Evolutionary conservation across 106 monocot genomes (phyloP).

Genomic region (Acanthochlamys bracteata): DNA sequence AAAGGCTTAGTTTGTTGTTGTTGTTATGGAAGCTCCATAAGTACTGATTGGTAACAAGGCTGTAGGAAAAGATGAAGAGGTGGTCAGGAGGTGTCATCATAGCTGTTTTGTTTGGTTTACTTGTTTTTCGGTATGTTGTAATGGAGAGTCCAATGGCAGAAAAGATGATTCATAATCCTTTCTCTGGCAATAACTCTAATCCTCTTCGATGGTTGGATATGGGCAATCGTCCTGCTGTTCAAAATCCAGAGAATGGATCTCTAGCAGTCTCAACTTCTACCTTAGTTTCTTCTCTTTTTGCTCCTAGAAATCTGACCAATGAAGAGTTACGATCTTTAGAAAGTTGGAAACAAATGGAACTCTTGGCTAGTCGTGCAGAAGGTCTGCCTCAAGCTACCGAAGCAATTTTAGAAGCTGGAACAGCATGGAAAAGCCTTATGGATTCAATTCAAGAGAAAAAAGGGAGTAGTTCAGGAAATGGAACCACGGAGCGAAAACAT

Average conservation of each 20-base stretch:
- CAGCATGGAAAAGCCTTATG: conserved; percentile 71
- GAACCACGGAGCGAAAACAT: conserved; percentile 11
- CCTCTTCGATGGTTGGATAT: conserved; percentile 33
- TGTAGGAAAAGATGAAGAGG: conserved; percentile 37
- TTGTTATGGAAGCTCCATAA: background rate
- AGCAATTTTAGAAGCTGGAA: conserved; percentile 64
- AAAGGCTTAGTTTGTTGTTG: too few species aligned
- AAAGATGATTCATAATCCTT: conserved; percentile 20
- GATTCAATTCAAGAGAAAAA: conserved; percentile 48
- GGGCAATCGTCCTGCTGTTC: conserved; percentile 20
- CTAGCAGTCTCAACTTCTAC: conserved; percentile 35
- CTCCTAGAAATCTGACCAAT: conserved; percentile 39
- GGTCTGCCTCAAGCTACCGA: conserved; percentile 66
- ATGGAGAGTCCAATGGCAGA: conserved; percentile 56
- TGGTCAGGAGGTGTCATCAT: conserved; percentile 30
- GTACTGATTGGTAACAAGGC: background rate
- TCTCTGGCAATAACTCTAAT: conserved; percentile 36
- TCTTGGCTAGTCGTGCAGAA: conserved; percentile 30
- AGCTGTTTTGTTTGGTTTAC: conserved; percentile 14
- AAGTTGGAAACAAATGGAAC: conserved; percentile 64
- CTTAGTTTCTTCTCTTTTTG: conserved; percentile 29
- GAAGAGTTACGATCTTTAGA: conserved; percentile 49
- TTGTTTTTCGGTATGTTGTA: conserved; percentile 53
- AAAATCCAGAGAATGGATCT: conserved; percentile 35
- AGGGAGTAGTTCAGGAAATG: conserved; percentile 24